Percentiles rank a stretch among this genome's conserved stretches.
These are phyloP conservation scores for Cutaneotrichosporon cavernicola DNA, from an alignment of 1,284 basidiomycete species.

Conservation along the genomic window DNA sequence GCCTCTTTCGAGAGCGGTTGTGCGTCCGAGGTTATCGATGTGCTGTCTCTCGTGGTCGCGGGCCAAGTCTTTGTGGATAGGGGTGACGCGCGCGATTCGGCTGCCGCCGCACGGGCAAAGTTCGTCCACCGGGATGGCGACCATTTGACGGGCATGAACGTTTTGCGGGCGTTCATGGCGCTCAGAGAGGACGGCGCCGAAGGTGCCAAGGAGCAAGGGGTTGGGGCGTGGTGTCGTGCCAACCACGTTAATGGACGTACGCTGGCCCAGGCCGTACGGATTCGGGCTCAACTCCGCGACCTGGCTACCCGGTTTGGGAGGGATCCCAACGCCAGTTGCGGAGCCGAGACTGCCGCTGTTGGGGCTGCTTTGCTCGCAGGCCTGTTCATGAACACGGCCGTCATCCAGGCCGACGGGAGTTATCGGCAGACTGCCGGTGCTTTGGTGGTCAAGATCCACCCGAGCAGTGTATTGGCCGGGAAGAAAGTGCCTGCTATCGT, in stretches of 20 bases:
- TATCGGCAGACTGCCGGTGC: conserved; percentile 80
- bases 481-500: conserved; percentile 80
- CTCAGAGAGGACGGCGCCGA: conserved; percentile 56
- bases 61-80: conserved; percentile 65
- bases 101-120: conserved; percentile 66
- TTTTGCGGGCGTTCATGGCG: conserved; percentile 68
- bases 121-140: conserved; percentile 85
- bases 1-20: conserved; percentile 70
- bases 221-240: conserved; percentile 74
- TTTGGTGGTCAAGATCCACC: conserved; percentile 80
- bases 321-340: conserved; percentile 62
- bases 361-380: conserved; percentile 69
- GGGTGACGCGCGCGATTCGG: conserved; percentile 66
- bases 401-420: conserved; percentile 73
- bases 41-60: conserved; percentile 72
- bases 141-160: conserved; percentile 83
- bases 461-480: conserved; percentile 72
- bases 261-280: conserved; percentile 76
- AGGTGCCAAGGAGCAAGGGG: conserved; percentile 20
- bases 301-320: conserved; percentile 65
- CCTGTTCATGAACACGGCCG: conserved; percentile 75
- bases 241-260: conserved; percentile 84
- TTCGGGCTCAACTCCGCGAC: conserved; percentile 73
- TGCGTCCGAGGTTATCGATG: conserved; percentile 65
- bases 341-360: conserved; percentile 63